phyloP scores from a whole-genome alignment of 805 yeast species.

The Blastobotrys parvus region DNA sequence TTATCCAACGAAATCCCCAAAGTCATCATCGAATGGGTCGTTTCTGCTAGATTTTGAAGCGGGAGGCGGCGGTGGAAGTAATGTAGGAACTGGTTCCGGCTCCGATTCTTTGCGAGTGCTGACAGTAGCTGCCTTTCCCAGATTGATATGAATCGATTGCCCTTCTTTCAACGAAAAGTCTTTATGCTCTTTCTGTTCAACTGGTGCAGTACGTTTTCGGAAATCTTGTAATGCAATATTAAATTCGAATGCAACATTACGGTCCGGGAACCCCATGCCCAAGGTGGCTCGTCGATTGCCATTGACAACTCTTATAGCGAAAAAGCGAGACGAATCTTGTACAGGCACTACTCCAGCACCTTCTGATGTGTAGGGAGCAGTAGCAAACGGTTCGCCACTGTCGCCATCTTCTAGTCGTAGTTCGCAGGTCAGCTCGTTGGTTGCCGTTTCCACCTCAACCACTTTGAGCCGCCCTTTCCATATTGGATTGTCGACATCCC shows the following conservation, averaged over 20 bases:
- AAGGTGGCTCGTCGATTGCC: conserved; percentile 30
- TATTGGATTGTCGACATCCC: conserved; percentile 30
- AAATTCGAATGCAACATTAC: conserved; percentile 30
- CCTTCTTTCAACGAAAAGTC: conserved; percentile 24
- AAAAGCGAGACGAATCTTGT: conserved; percentile 28
- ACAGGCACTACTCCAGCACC: conserved; percentile 29
- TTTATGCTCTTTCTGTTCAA: conserved; percentile 5
- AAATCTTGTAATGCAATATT: conserved; percentile 31
- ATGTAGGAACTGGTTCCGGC: conserved; percentile 11
- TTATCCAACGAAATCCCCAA: conserved; percentile 27
- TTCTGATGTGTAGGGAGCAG: conserved; percentile 26
- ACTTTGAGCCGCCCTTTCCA: conserved; percentile 31
- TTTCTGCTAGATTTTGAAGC: conserved; percentile 7
- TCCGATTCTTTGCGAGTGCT: background rate
- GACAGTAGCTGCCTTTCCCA: conserved; percentile 10
- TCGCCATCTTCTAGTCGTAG: conserved; percentile 25
- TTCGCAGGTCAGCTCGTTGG: conserved; percentile 17
- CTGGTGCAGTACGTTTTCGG: conserved; percentile 16
- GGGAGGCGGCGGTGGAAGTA: conserved; percentile 25
- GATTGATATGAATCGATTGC: conserved; percentile 17
- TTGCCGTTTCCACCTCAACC: conserved; percentile 19
- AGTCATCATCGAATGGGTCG: conserved; percentile 25
- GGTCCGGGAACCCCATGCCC: conserved; percentile 35
- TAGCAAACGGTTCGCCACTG: conserved; percentile 30
- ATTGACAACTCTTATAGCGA: conserved; percentile 29